Evolutionary conservation across 306 rosid species (phyloP).

Genomic region (Inga laurina): DNA sequence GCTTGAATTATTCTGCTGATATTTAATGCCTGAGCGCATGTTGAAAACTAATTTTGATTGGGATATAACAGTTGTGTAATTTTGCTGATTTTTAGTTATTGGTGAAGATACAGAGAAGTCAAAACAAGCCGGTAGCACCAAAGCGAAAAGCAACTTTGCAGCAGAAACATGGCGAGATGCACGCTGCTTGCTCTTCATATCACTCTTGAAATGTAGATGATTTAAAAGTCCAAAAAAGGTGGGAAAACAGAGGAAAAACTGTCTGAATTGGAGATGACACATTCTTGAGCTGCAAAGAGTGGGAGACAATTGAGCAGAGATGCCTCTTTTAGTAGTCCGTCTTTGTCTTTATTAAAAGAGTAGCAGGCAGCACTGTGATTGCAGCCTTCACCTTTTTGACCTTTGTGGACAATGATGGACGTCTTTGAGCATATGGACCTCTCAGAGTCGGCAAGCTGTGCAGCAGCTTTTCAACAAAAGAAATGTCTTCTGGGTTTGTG

Average conservation of each 20-base stretch:
- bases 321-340: background rate
- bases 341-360: background rate
- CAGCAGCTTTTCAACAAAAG: background rate
- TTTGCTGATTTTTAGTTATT: background rate
- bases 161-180: background rate
- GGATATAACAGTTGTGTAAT: background rate
- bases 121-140: background rate
- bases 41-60: no score
- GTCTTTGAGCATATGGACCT: background rate
- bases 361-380: background rate
- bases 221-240: background rate
- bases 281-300: background rate
- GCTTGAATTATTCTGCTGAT: background rate
- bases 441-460: background rate
- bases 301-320: background rate
- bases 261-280: background rate
- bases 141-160: background rate
- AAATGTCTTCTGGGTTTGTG: background rate
- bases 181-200: background rate
- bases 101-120: background rate
- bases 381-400: background rate
- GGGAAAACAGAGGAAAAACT: background rate
- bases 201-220: background rate
- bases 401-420: background rate
- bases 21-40: background rate